These are phyloP conservation scores for thale cress (Arabidopsis thaliana) DNA, from an alignment of 345 rosid species.

Conservation along the genomic window TAIR10.1 NC_003074.8:22132001-22132500, in stretches of 20 bases:
- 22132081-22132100: conserved; percentile 71
- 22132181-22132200: neutral
- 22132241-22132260: neutral
- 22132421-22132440: conserved; percentile 88
- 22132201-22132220: conserved; percentile 9
- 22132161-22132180: neutral
- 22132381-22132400: neutral
- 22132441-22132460: conserved; percentile 88
- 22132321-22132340: neutral
- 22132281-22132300: neutral
- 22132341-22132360: conserved; percentile 3
- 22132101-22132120: conserved; percentile 9
- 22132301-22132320: neutral
- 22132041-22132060: conserved; percentile 89
- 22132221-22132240: neutral
- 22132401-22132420: neutral
- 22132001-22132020: conserved; percentile 97
- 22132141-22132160: neutral
- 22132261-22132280: neutral
- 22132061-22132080: conserved; percentile 91
- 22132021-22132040: conserved; percentile 95
- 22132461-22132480: conserved; percentile 89
- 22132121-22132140: neutral
- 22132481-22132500: conserved; percentile 97
- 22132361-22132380: conserved; percentile 2